Conservation (phyloP, 257 asterid species). For the Salvia splendens region DNA sequence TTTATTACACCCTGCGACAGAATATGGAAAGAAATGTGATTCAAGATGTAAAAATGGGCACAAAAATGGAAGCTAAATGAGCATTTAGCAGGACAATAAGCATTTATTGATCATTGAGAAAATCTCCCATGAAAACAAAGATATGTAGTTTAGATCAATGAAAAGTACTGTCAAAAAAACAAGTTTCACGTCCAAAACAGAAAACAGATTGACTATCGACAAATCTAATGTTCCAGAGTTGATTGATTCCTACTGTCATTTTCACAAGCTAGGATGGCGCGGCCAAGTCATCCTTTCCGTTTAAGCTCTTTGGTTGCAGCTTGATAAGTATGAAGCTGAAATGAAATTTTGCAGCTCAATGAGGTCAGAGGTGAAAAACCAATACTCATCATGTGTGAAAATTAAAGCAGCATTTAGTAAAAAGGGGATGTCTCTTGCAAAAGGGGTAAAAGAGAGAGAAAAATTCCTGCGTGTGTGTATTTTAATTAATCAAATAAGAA, state of each 20-base stretch:
- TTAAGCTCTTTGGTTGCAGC: slow-evolving; percentile 63
- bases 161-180: slow-evolving; percentile 9
- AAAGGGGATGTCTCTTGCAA: too few relatives aligned
- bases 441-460: too few relatives aligned
- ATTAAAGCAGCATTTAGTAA: background rate
- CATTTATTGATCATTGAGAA: background rate
- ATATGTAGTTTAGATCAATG: slow-evolving; percentile 19
- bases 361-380: background rate
- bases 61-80: slow-evolving; percentile 3
- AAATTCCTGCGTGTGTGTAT: too few relatives aligned
- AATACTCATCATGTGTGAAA: background rate
- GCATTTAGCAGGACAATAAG: slow-evolving; percentile 4
- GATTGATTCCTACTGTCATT: slow-evolving; percentile 29
- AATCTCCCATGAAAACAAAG: slow-evolving; percentile 1
- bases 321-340: slow-evolving; percentile 63
- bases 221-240: slow-evolving; percentile 21
- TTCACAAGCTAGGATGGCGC: slow-evolving; percentile 42
- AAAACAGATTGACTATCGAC: slow-evolving; percentile 25
- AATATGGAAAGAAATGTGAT: background rate
- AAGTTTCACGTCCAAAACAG: slow-evolving; percentile 29
- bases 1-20: background rate
- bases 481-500: too few relatives aligned
- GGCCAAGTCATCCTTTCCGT: slow-evolving; percentile 50
- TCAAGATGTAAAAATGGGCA: background rate
- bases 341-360: slow-evolving; percentile 19